Evolutionary conservation across 1,284 basidiomycete genomes (phyloP), one percentile per base, ranked within the genome.

Genomic region (Marasmius sp.): DNA sequence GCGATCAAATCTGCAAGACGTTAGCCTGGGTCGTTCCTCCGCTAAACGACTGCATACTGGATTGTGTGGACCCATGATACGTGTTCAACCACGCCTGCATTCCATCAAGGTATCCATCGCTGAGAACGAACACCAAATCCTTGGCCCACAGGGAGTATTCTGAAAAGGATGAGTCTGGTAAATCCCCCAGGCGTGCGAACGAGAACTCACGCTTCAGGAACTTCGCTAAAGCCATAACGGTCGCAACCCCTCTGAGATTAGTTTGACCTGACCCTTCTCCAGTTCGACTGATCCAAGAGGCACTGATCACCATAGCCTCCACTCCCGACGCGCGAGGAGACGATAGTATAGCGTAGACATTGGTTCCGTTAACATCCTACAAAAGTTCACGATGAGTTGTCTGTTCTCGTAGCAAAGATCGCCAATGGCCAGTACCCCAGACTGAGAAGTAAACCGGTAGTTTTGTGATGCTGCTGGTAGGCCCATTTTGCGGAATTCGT

Each of bases 131-230:
- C 33, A 98, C 79, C 61, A 99, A 82, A 69, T 99, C 97, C 72
- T 95, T 96, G 0, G 94, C 92, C 95, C 95, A 98, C 59, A 94
- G 81, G 38, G 94, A 94, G 68, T 94, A 92, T 34, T 84, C 95
- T 97, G 47, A 53, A 55, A 51, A 56, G n/a, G 50, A 45, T 43
- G 37, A 57, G 49, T 38, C 18, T 9, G 43, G 9, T 33, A 27
- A 36, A 14, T 37, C 18, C 9, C 14, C 8, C 16, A 16, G 36
- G 37, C 20, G 22, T 3, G 22, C 20, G 18, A 18, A 37, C 61
- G 11, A 54, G 53, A 43, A 71, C 83, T 64, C 62, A 95, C 95
- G 85, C 77, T 91, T 90, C 47, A 98, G 77, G 72, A 92, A 98
- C 51, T 82, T 80, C 0, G 94, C 95, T 5, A 99, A 76, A 0